phyloP scores from a whole-genome alignment of 2,329 filamentous ascomycete genomes.

The Cercospora berteroae region DNA sequence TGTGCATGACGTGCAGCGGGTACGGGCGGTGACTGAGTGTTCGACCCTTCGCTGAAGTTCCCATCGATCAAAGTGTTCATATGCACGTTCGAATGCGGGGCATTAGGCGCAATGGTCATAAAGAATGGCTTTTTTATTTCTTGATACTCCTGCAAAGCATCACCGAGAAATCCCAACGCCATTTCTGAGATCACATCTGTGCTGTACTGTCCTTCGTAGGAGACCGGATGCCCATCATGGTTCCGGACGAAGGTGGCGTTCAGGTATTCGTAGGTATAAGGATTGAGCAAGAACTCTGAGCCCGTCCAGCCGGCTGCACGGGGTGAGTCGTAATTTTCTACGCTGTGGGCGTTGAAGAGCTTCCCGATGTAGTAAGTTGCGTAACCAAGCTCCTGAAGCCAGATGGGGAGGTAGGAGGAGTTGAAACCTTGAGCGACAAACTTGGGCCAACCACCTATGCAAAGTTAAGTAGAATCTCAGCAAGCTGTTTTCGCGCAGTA shows the following conservation, averaged over 20 bases:
- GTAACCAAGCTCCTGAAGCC: constrained; percentile 68
- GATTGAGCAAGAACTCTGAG: constrained; percentile 52
- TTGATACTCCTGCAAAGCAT: constrained; percentile 50
- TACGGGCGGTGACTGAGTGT: constrained; percentile 49
- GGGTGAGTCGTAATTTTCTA: constrained; percentile 61
- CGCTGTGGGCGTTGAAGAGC: constrained; percentile 64
- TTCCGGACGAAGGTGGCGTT: constrained; percentile 65
- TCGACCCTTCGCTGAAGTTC: constrained; percentile 28
- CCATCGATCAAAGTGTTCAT: constrained; percentile 36
- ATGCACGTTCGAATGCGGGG: constrained; percentile 61
- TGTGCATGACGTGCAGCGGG: constrained; percentile 60
- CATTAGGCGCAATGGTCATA: constrained; percentile 63
- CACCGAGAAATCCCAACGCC: constrained; percentile 59
- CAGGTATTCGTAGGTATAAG: constrained; percentile 66
- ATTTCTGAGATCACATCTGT: constrained; percentile 61
- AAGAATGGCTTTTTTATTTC: constrained; percentile 59
- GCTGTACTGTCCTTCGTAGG: constrained; percentile 55
- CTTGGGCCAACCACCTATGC: constrained; percentile 60
- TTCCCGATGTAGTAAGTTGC: constrained; percentile 74
- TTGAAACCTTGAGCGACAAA: constrained; percentile 65
- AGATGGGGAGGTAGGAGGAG: constrained; percentile 65
- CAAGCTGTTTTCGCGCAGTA: background rate
- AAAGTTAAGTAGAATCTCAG: background rate
- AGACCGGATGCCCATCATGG: constrained; percentile 51
- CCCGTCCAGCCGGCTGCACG: constrained; percentile 59